Conservation (phyloP, 2,329 filamentous ascomycete species). For the Aspergillus ustus region DNA sequence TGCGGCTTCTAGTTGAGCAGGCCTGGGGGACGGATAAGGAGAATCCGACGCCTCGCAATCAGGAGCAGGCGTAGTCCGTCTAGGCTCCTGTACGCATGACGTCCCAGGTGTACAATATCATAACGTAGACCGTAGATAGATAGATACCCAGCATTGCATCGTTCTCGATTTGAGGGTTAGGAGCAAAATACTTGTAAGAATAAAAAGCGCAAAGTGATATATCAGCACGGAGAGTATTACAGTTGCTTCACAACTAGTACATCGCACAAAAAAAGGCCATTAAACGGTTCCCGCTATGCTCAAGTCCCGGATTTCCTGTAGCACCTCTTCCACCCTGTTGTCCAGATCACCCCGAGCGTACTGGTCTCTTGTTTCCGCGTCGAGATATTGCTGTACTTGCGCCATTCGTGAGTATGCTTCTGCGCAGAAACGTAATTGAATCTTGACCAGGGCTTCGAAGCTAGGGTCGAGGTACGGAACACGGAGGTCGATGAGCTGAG, state of each 20-base stretch:
- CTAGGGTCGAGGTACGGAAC: slow-evolving; percentile 96
- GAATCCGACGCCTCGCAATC: not conserved
- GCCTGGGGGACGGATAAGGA: slow-evolving; percentile 34
- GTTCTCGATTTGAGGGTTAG: not conserved
- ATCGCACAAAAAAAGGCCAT: slow-evolving; percentile 22
- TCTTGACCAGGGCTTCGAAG: slow-evolving; percentile 98
- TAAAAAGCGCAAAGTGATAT: slow-evolving; percentile 7
- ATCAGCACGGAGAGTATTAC: slow-evolving; percentile 2
- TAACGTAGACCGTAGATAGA: slow-evolving; percentile 13
- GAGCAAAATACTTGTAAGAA: not conserved
- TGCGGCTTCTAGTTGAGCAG: slow-evolving; percentile 59
- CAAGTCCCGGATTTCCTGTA: slow-evolving; percentile 95
- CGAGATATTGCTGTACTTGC: slow-evolving; percentile 97
- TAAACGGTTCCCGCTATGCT: slow-evolving; percentile 82
- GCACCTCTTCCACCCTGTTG: slow-evolving; percentile 86
- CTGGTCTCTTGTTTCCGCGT: slow-evolving; percentile 92
- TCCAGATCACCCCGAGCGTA: slow-evolving; percentile 94
- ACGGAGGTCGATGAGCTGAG: slow-evolving; percentile 93
- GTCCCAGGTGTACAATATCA: not conserved
- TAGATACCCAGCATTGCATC: slow-evolving; percentile 13
- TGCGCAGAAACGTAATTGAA: slow-evolving; percentile 95
- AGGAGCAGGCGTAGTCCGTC: not conserved
- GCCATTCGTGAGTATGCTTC: slow-evolving; percentile 98
- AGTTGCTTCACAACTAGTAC: not conserved
- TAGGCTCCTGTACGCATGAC: not conserved